Percentiles rank a stretch among this genome's conserved stretches.
These are phyloP conservation scores for Magnolia kwangsiensis DNA, from an alignment of 164 flowering plant genomes.

Conservation along the genomic window DNA sequence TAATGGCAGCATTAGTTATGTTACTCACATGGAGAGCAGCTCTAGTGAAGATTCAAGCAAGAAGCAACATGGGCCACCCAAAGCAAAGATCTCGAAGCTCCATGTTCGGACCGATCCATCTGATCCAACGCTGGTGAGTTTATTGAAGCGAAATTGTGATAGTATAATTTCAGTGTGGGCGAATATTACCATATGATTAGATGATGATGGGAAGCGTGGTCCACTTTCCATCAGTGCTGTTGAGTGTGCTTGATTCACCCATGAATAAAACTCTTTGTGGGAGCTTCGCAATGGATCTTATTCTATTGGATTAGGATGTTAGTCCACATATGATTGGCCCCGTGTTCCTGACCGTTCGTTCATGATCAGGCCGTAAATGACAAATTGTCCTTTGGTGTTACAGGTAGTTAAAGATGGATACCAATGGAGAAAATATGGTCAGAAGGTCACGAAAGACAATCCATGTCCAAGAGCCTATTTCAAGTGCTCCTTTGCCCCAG, in stretches of 20 bases:
- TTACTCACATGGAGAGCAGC: slow-evolving; percentile 32
- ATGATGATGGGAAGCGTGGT: no score
- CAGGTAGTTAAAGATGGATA: slow-evolving; percentile 32
- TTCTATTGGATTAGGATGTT: no score
- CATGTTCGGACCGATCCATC: slow-evolving; percentile 39
- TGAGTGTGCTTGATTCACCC: no score
- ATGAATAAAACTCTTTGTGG: no score
- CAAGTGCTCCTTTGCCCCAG: slow-evolving; percentile 33
- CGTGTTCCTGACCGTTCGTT: background rate
- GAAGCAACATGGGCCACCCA: slow-evolving; percentile 32
- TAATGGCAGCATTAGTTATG: background rate
- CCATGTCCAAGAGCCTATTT: slow-evolving; percentile 41
- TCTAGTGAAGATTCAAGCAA: slow-evolving; percentile 49
- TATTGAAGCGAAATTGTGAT: no score
- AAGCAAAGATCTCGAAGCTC: slow-evolving; percentile 40
- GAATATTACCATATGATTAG: background rate
- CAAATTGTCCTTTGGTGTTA: background rate
- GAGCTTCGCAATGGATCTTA: no score
- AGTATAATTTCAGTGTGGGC: background rate
- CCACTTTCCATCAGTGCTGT: no score
- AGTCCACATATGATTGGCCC: no score
- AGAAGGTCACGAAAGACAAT: slow-evolving; percentile 36
- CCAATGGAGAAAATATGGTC: slow-evolving; percentile 45
- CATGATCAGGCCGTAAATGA: background rate
- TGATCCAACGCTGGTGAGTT: slow-evolving; percentile 59